Percentiles rank a stretch among this genome's conserved stretches.
Conservation (phyloP, 805 yeast species). For the Candida pseudoglaebosa region DNA sequence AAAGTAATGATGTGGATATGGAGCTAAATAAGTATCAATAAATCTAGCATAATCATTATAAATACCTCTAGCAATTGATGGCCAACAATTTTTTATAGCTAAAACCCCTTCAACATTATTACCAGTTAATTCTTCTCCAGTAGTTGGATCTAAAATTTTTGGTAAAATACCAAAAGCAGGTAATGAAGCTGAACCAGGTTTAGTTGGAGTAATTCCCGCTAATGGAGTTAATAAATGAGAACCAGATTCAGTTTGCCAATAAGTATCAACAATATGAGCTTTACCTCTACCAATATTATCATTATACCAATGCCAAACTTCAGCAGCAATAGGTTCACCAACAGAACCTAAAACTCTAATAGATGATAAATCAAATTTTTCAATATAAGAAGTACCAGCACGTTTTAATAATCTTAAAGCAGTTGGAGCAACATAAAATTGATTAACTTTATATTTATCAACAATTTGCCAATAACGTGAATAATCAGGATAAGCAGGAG, state of each 20-base stretch:
- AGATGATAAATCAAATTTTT: conserved; percentile 76
- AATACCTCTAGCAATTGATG: conserved; percentile 97
- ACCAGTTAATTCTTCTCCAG: conserved; percentile 79
- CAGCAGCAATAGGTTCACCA: conserved; percentile 98
- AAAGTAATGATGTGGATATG: conserved; percentile 91
- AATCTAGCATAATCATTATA: conserved; percentile 84
- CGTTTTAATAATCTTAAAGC: conserved; percentile 86
- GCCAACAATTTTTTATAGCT: conserved; percentile 90
- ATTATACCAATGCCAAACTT: conserved; percentile 98
- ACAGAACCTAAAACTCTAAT: conserved; percentile 93
- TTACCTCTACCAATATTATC: conserved; percentile 85
- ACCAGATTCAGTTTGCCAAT: conserved; percentile 99
- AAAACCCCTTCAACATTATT: conserved; percentile 95
- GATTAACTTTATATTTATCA: conserved; percentile 86
- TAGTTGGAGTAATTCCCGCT: conserved; percentile 91
- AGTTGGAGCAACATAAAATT: conserved; percentile 98
- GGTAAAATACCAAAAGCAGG: conserved; percentile 96
- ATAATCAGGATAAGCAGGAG: conserved; percentile 94
- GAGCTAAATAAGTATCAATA: conserved; percentile 87
- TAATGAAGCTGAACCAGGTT: conserved; percentile 95
- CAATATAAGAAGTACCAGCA: conserved; percentile 84
- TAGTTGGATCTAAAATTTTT: conserved; percentile 86
- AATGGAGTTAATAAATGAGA: conserved; percentile 91
- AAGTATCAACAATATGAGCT: conserved; percentile 91
- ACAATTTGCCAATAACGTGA: conserved; percentile 97